A percentile compares a stretch with the other conserved stretches of the same genome.
These are phyloP conservation scores for Corynascus novoguineensis DNA, from an alignment of 495 filamentous ascomycete species.

Conservation along the genomic window DNA sequence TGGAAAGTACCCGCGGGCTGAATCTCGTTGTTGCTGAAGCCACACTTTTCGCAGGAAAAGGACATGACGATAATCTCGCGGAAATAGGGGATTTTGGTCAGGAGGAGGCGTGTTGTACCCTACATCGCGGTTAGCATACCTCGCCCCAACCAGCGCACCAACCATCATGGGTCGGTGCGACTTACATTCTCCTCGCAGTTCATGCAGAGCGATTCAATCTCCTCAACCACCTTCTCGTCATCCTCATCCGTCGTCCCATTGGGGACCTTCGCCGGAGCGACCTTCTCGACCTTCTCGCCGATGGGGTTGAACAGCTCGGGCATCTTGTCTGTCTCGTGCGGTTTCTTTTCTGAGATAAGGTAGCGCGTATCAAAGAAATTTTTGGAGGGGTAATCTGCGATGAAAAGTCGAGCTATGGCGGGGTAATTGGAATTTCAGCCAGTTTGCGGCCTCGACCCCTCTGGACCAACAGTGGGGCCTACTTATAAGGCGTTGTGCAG, in stretches of 20 bases:
- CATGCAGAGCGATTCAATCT: slow-evolving; percentile 47
- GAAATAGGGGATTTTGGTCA: slow-evolving; percentile 92
- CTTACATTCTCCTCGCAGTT: slow-evolving; percentile 68
- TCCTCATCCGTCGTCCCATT: slow-evolving; percentile 37
- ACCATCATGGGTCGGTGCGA: slow-evolving; percentile 1
- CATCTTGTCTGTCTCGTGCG: slow-evolving; percentile 23
- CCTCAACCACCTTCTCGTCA: slow-evolving; percentile 56
- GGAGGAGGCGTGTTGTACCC: slow-evolving; percentile 78
- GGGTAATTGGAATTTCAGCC: too few species aligned
- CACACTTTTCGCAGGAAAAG: slow-evolving; percentile 84
- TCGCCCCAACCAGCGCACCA: not conserved
- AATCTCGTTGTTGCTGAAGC: slow-evolving; percentile 83
- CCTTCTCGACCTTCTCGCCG: slow-evolving; percentile 48
- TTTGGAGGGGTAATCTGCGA: slow-evolving; percentile 33
- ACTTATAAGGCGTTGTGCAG: slow-evolving; percentile 11
- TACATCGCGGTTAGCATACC: slow-evolving; percentile 30
- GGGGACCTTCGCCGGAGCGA: slow-evolving; percentile 28
- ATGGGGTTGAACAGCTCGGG: slow-evolving; percentile 49
- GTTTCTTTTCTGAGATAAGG: slow-evolving; percentile 5
- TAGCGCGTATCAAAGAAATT: slow-evolving; percentile 26
- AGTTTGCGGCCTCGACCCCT: slow-evolving; percentile 2
- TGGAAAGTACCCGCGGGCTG: slow-evolving; percentile 88
- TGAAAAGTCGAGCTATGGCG: slow-evolving; percentile 23
- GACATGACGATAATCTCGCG: slow-evolving; percentile 95
- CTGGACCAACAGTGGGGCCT: slow-evolving; percentile 20